Evolutionary conservation across 805 yeast genomes (phyloP), one percentile per base, ranked within the genome.

Genomic region (Barnettozyma salicaria): DNA sequence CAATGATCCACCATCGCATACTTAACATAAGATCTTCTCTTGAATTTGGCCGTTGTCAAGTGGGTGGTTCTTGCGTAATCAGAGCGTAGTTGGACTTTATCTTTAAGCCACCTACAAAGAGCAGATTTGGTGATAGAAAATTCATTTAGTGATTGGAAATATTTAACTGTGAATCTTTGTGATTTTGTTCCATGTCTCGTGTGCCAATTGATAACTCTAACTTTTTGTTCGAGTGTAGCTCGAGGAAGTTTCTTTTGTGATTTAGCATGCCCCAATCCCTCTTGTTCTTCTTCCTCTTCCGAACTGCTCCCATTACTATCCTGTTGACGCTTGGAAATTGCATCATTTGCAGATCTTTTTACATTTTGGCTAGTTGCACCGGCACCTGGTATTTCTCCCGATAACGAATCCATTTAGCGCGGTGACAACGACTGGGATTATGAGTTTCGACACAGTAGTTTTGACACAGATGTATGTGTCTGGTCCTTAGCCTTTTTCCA

Each of bases 71-170:
- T 26, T 8, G 35, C 36, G 21, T 27, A 31, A 19, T 36, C 40
- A 6, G 38, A 17, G 6, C 37, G 14, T 27, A 66, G 45, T 27
- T 54, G 45, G 2, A 42, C 36, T 36, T 64, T 67, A 14, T 53
- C 56, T 26, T 58, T 45, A 2, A 62, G 50, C 71, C 71, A 66
- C 40, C 70, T 51, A 44, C 61, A 61, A 38, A 64, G 48, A 7
- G 64, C 60, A 2, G 68, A 60, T 41, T 58, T 61, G 1, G 70
- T 59, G 4, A 67, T 56, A 6, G 62, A 45, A 39, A 67, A 65
- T 24, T 50, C 49, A 3, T 51, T 53, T 30, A 53, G 20, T 3
- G 39, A 37, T 18, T 49, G 44, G 46, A 66, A 66, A 43, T 58
- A 56, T 5, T 42, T 39, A 4, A 64, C 65, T 0, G 70, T 62